These are phyloP conservation scores for Xerocomus subilludens DNA, from an alignment of 1,284 basidiomycete genomes.

Conservation along the genomic window DNA sequence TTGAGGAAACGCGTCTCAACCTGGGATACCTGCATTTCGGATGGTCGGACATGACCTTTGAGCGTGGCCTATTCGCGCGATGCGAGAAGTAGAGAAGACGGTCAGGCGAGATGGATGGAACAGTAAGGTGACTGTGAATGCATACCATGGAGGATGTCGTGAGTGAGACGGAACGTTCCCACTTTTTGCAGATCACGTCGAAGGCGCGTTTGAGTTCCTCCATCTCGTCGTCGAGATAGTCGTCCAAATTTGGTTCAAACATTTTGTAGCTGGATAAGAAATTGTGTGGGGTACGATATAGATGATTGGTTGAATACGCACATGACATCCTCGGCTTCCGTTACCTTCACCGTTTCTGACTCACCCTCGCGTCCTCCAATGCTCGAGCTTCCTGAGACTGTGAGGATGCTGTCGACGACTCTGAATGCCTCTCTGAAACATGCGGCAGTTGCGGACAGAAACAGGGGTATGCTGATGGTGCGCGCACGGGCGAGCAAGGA, in stretches of 20 bases:
- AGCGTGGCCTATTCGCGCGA: slow-evolving; percentile 16
- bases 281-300: background rate
- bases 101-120: background rate
- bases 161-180: slow-evolving; percentile 74
- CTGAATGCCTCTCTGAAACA: slow-evolving; percentile 90
- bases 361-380: slow-evolving; percentile 35
- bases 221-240: slow-evolving; percentile 94
- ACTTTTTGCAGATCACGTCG: slow-evolving; percentile 79
- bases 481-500: slow-evolving; percentile 82
- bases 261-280: slow-evolving; percentile 75
- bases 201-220: slow-evolving; percentile 83
- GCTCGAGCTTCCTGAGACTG: slow-evolving; percentile 56
- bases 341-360: slow-evolving; percentile 50
- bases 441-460: slow-evolving; percentile 88
- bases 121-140: background rate
- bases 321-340: slow-evolving; percentile 85
- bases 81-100: background rate
- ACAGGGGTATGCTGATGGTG: slow-evolving; percentile 77
- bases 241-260: slow-evolving; percentile 96
- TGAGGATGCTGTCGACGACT: slow-evolving; percentile 81
- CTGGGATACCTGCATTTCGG: slow-evolving; percentile 47
- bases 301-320: slow-evolving; percentile 53
- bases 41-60: slow-evolving; percentile 23
- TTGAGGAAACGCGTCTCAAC: slow-evolving; percentile 76
- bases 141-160: slow-evolving; percentile 32